Evolutionary conservation across 306 rosid species (phyloP).

Genomic region (Albizia julibrissin): DNA sequence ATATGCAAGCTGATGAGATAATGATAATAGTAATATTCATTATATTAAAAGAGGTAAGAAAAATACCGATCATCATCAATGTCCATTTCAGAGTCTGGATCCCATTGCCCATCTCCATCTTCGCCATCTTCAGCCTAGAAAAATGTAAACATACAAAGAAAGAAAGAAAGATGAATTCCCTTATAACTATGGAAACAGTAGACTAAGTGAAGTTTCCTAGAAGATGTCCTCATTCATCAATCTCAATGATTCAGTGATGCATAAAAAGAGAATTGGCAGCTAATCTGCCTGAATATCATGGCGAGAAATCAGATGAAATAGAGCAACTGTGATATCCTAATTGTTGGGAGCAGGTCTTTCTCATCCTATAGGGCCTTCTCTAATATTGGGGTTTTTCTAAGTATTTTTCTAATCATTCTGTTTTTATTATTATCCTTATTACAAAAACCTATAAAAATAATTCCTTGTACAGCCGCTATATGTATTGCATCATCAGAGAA

Average conservation of each 20-base stretch:
- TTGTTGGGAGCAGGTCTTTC: background rate
- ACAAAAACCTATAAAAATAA: background rate
- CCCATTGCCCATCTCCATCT: conserved; percentile 63
- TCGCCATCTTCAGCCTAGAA: conserved; percentile 71
- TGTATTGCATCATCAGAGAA: background rate
- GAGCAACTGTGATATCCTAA: background rate
- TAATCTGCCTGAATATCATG: background rate
- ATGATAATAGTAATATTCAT: conserved; percentile 20
- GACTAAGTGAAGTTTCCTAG: background rate
- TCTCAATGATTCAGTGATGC: background rate
- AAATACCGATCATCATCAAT: conserved; percentile 66
- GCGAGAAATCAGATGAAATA: background rate
- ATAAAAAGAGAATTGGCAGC: background rate
- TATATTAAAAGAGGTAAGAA: conserved; percentile 22
- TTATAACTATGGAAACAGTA: background rate
- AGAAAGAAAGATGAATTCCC: background rate
- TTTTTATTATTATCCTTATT: background rate
- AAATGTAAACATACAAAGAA: background rate
- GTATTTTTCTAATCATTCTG: background rate
- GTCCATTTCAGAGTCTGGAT: conserved; percentile 75
- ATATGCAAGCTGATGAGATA: conserved; percentile 33
- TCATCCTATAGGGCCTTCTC: background rate
- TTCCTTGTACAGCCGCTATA: background rate
- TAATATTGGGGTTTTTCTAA: background rate
- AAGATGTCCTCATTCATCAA: background rate